Percentiles rank a stretch among this genome's conserved stretches.
Conservation (phyloP, 768 basidiomycete species). For the Megacollybia marginata region DNA sequence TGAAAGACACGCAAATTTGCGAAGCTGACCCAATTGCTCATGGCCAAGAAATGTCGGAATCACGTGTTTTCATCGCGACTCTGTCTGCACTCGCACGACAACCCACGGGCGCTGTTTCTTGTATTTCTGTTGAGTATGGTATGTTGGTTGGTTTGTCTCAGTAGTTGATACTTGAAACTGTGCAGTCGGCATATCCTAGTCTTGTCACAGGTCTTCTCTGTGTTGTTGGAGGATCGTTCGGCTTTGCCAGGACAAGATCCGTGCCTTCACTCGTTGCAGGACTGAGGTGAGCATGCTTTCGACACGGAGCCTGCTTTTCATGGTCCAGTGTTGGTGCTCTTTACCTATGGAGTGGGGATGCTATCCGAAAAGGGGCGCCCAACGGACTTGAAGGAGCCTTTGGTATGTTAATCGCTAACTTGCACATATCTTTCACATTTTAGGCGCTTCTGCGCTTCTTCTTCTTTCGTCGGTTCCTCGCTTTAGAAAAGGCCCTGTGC, state of each 20-base stretch:
- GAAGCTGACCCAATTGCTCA: not conserved
- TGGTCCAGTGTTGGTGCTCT: slow-evolving; percentile 60
- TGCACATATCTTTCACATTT: not conserved
- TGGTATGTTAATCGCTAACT: slow-evolving; percentile 35
- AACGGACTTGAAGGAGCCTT: slow-evolving; percentile 77
- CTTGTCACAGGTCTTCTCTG: slow-evolving; percentile 72
- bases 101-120: not conserved
- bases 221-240: slow-evolving; percentile 69
- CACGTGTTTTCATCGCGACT: not conserved
- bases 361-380: slow-evolving; percentile 62
- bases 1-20: not conserved
- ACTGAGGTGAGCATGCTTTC: slow-evolving; percentile 44
- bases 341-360: slow-evolving; percentile 74
- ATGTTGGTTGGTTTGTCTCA: not conserved
- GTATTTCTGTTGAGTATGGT: not conserved
- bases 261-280: slow-evolving; percentile 81
- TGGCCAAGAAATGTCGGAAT: not conserved
- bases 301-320: not conserved
- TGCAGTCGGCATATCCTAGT: slow-evolving; percentile 75
- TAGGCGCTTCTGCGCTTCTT: slow-evolving; percentile 67
- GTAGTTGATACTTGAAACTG: not conserved
- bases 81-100: not conserved
- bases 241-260: slow-evolving; percentile 65
- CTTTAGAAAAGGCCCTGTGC: slow-evolving; percentile 67
- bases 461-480: slow-evolving; percentile 71